A percentile compares a stretch with the other conserved stretches of the same genome.
phyloP scores from a whole-genome alignment of 371 early-diverging fungal species.

The Zopfochytrium polystomum region DNA sequence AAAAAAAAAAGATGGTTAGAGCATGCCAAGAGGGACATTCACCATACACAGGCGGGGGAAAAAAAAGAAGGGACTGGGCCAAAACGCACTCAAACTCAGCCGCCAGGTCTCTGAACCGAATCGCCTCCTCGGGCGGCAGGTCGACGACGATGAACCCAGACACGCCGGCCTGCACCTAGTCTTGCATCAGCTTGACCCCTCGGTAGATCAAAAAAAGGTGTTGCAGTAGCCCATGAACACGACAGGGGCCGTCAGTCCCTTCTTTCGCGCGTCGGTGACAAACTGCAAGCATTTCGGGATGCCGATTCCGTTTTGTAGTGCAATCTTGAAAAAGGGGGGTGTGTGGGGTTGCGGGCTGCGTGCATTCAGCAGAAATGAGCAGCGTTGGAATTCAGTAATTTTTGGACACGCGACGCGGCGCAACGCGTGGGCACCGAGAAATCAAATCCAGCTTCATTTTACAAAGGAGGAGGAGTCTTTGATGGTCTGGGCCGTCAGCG shows the following conservation, averaged over 20 bases:
- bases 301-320: constrained; percentile 75
- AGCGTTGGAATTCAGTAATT: no score
- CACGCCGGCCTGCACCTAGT: constrained; percentile 79
- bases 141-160: constrained; percentile 97
- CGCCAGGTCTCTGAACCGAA: constrained; percentile 74
- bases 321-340: no score
- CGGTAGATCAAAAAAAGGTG: constrained; percentile 90
- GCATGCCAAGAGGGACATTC: neutral
- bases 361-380: no score
- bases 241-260: constrained; percentile 85
- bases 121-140: constrained; percentile 94
- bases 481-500: no score
- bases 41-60: neutral
- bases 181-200: constrained; percentile 74
- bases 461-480: no score
- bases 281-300: constrained; percentile 74
- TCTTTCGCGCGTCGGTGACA: constrained; percentile 74
- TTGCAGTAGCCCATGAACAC: constrained; percentile 98
- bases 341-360: no score
- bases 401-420: no score
- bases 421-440: no score
- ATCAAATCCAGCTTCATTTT: no score
- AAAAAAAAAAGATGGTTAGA: no score
- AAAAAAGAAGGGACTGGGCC: neutral
- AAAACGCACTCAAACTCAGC: constrained; percentile 55